Conservation (phyloP, 352 stramenopile species). For the Phytophthora constricta region DNA sequence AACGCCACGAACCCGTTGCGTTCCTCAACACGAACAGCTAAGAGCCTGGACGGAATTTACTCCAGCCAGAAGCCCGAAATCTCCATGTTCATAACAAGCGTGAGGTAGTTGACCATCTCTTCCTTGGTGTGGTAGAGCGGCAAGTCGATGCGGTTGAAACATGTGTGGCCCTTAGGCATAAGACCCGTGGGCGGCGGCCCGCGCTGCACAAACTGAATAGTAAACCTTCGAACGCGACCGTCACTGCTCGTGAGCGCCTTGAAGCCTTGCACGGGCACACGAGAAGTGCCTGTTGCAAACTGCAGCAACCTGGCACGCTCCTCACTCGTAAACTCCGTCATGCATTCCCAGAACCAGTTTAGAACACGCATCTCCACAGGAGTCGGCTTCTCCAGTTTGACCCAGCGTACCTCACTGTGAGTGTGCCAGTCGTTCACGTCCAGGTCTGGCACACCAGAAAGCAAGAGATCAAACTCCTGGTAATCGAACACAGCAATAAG, state of each 20-base stretch:
- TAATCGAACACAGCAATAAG: slow-evolving; percentile 90
- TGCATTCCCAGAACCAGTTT: slow-evolving; percentile 98
- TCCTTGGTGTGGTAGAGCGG: slow-evolving; percentile 94
- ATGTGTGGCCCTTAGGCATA: slow-evolving; percentile 93
- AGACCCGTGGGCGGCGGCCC: slow-evolving; percentile 80
- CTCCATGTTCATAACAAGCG: slow-evolving; percentile 98
- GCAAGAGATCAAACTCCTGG: slow-evolving; percentile 88
- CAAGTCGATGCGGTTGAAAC: slow-evolving; percentile 98
- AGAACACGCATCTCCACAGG: slow-evolving; percentile 73
- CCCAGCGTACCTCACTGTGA: slow-evolving; percentile 85
- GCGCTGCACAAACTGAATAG: slow-evolving; percentile 88
- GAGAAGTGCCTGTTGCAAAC: slow-evolving; percentile 94
- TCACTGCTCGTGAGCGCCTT: slow-evolving; percentile 95
- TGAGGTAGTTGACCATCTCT: slow-evolving; percentile 96
- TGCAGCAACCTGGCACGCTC: slow-evolving; percentile 95
- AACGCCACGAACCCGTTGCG: too few species aligned
- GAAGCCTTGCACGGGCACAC: slow-evolving; percentile 93
- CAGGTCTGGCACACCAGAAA: slow-evolving; percentile 89
- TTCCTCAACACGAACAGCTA: slow-evolving; percentile 35
- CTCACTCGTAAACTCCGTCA: slow-evolving; percentile 81
- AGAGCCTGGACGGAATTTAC: slow-evolving; percentile 55
- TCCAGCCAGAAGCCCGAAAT: slow-evolving; percentile 97
- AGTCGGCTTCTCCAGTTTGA: slow-evolving; percentile 83
- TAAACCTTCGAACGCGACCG: slow-evolving; percentile 96
- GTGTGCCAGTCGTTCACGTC: slow-evolving; percentile 89